A percentile compares a stretch with the other conserved stretches of the same genome.
Evolutionary conservation across 1,284 basidiomycete genomes (phyloP).

Genomic region (Microbotryomycetes sp.): DNA sequence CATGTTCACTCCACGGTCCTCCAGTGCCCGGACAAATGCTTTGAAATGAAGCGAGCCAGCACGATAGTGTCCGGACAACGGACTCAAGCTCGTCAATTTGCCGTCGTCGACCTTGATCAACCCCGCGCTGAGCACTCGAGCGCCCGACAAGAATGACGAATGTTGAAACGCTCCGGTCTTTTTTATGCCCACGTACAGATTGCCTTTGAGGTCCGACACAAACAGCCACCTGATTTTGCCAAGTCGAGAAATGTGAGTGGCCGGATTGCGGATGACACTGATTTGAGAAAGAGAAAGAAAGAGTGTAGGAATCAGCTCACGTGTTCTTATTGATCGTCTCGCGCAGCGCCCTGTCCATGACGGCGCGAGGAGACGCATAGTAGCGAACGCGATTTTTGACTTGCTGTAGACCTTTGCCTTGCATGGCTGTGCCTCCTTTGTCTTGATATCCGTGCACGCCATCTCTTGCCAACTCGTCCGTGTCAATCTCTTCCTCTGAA

Average conservation of each 20-base stretch:
- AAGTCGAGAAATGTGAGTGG: constrained; percentile 11
- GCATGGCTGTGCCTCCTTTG: constrained; percentile 28
- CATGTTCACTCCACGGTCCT: constrained; percentile 56
- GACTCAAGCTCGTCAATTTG: constrained; percentile 56
- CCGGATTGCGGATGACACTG: background rate
- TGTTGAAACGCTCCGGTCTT: constrained; percentile 58
- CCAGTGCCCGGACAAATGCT: constrained; percentile 53
- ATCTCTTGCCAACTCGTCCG: constrained; percentile 11
- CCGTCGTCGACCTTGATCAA: constrained; percentile 47
- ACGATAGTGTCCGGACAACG: constrained; percentile 61
- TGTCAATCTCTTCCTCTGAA: constrained; percentile 7
- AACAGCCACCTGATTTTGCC: constrained; percentile 21
- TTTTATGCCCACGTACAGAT: constrained; percentile 66
- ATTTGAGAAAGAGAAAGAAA: background rate
- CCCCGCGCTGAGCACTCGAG: constrained; percentile 44
- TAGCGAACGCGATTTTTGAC: constrained; percentile 36
- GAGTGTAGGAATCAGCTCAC: constrained; percentile 39
- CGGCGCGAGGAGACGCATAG: constrained; percentile 43
- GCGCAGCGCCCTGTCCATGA: constrained; percentile 53
- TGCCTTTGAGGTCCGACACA: constrained; percentile 40
- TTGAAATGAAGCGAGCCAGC: constrained; percentile 53
- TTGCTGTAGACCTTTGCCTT: constrained; percentile 24
- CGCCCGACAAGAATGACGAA: constrained; percentile 56
- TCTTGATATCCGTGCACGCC: constrained; percentile 15
- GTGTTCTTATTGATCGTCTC: constrained; percentile 58